These are phyloP conservation scores for Draba incana DNA, from an alignment of 345 rosid species.

Conservation along the genomic window DNA sequence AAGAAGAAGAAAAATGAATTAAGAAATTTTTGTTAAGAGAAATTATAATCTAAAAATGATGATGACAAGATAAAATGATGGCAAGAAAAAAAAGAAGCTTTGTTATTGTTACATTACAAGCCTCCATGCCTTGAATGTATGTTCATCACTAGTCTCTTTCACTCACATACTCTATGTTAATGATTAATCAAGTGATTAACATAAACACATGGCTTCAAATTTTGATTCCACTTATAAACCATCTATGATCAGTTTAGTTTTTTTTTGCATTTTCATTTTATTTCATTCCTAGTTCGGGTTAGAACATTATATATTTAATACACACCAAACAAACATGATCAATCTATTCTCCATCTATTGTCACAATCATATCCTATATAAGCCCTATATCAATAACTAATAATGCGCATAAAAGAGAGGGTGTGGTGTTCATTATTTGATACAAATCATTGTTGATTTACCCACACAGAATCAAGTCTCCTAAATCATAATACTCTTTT, in stretches of 20 bases:
- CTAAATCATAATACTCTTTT: conserved; percentile 1
- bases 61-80: conserved; percentile 23
- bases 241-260: neutral
- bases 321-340: conserved; percentile 39
- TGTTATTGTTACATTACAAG: neutral
- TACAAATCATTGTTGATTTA: conserved; percentile 21
- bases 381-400: conserved; percentile 7
- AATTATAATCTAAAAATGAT: neutral
- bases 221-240: conserved; percentile 16
- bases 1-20: neutral
- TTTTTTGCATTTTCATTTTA: neutral
- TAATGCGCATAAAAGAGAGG: conserved; percentile 7
- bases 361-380: conserved; percentile 33
- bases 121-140: conserved; percentile 33
- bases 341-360: conserved; percentile 28
- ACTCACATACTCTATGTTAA: neutral
- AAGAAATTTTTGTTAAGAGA: neutral
- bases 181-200: conserved; percentile 14
- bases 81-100: neutral
- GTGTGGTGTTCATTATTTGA: neutral
- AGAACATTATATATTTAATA: conserved; percentile 22
- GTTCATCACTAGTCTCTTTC: conserved; percentile 31
- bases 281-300: conserved; percentile 17
- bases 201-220: conserved; percentile 26
- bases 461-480: conserved; percentile 11